Conservation (phyloP, 1,284 basidiomycete species). For the Peniophora sp. region DNA sequence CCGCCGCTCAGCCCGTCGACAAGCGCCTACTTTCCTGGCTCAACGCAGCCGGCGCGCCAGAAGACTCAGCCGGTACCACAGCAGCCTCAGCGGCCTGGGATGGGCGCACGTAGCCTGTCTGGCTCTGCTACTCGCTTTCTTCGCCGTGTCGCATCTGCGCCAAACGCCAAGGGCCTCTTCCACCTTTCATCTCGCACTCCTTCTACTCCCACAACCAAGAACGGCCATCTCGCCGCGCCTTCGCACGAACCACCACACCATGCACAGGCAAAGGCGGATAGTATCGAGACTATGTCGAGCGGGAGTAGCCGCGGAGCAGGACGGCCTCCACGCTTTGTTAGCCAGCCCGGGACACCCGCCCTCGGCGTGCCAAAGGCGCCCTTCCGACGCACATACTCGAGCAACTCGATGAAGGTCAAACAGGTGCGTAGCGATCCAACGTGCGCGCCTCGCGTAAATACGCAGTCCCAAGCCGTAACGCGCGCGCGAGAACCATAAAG, state of each 20-base stretch:
- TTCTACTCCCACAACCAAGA: conserved; percentile 52
- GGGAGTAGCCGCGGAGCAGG: conserved; percentile 55
- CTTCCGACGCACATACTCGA: conserved; percentile 92
- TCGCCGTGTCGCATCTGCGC: conserved; percentile 91
- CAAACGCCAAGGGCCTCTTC: conserved; percentile 91
- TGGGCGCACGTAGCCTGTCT: conserved; percentile 50
- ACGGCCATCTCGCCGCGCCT: conserved; percentile 66
- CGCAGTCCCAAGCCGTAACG: too few species aligned
- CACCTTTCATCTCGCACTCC: conserved; percentile 36
- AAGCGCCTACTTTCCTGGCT: not conserved
- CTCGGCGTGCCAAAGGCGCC: conserved; percentile 48
- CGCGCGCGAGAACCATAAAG: too few species aligned
- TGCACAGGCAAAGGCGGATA: conserved; percentile 38
- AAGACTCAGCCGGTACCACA: not conserved
- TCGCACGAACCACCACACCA: conserved; percentile 42
- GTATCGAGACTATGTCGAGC: conserved; percentile 65
- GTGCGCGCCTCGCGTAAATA: not conserved
- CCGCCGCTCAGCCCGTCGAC: not conserved
- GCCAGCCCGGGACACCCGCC: conserved; percentile 12
- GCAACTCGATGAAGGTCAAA: conserved; percentile 94
- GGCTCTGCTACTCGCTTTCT: conserved; percentile 79
- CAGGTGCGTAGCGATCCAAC: conserved; percentile 45
- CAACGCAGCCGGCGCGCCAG: not conserved
- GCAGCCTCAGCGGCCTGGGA: too few species aligned
- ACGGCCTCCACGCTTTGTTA: conserved; percentile 15